A percentile compares a stretch with the other conserved stretches of the same genome.
These are phyloP conservation scores for Corylus heterophylla DNA, from an alignment of 306 rosid species.

Conservation along the genomic window DNA sequence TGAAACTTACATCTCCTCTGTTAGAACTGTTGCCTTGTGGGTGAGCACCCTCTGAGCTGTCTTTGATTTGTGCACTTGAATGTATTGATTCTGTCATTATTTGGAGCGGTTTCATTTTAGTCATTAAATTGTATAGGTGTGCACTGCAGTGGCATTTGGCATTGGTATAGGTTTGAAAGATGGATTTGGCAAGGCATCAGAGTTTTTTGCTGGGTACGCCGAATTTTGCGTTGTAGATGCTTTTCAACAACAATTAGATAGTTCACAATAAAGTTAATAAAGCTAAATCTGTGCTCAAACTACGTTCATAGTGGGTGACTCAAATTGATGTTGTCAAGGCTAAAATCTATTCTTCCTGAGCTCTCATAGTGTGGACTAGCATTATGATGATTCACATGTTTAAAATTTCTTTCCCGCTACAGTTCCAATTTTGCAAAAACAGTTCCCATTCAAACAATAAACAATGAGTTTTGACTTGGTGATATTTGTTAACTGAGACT, in stretches of 20 bases:
- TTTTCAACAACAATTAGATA: not conserved
- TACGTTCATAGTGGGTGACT: conserved; percentile 10
- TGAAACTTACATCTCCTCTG: conserved; percentile 54
- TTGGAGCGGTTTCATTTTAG: not conserved
- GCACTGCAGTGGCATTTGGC: conserved; percentile 81
- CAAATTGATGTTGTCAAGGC: not conserved
- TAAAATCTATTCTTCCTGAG: not conserved
- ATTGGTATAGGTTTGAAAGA: conserved; percentile 75
- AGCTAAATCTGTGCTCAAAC: not conserved
- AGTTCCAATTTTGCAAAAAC: not conserved
- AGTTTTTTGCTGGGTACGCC: conserved; percentile 89
- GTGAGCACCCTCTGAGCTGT: conserved; percentile 47
- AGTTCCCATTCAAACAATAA: not conserved
- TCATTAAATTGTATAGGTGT: conserved; percentile 47
- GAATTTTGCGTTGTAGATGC: conserved; percentile 4
- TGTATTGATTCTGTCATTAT: conserved; percentile 14
- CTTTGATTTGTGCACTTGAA: conserved; percentile 19
- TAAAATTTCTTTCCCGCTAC: not conserved
- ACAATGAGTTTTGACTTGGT: too few species aligned
- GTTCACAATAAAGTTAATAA: not conserved
- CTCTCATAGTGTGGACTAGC: not conserved
- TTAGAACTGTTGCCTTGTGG: conserved; percentile 76
- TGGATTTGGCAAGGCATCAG: conserved; percentile 73
- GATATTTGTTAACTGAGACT: not conserved
- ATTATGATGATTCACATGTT: not conserved